Base-by-base conservation (phyloP, 768 basidiomycete species). In the Leucocoprinus birnbaumii region DNA sequence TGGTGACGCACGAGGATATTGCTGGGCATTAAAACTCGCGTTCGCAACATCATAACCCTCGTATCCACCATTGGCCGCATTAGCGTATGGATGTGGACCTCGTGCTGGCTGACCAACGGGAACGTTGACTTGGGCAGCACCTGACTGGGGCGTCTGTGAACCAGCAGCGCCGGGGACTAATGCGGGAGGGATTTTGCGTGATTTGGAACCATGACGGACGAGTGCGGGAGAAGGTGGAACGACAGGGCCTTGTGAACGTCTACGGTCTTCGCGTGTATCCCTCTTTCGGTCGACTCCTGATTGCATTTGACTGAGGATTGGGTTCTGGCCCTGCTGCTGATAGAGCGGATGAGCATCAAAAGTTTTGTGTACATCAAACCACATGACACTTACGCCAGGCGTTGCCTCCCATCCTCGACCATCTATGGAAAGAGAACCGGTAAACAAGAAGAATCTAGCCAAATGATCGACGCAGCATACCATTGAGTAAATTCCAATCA, bases 351-450 rank as follows among this genome's bases (percentile, higher is more conserved):
- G 27, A 38, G 43, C 18, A 59, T 40, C 48, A 44, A 11, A 26
- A 42, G 25, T 10, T 9, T 25, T 38, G 41, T 27, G 80, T 85
- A 61, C 63, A 91, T 91, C 69, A 82, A 71, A 38, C 41, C 16
- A 44, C 27, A 22, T 55, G 48, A 49, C 31, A 55, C 54, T 43
- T 43, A 55, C 54, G 24, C 54, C 54, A 49, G 54, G 54, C 37
- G 86, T 85, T 44, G 80, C 81, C 72, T 98, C 94, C 95, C 95
- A 98, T 51, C 96, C 96, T 73, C 90, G 90, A 45, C 94, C 95
- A 61, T 86, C 89, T 91, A 63, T 48, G 51, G 37, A 10, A 46
- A 57, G 35, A 59, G 53, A 40, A 19, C 25, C 19, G 22, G 42
- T 47, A 34, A 62, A 46, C 50, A 34, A 45, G 26, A 21, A 46